Conservation (phyloP, 306 rosid genomes). For the Lotus japonicus region DNA sequence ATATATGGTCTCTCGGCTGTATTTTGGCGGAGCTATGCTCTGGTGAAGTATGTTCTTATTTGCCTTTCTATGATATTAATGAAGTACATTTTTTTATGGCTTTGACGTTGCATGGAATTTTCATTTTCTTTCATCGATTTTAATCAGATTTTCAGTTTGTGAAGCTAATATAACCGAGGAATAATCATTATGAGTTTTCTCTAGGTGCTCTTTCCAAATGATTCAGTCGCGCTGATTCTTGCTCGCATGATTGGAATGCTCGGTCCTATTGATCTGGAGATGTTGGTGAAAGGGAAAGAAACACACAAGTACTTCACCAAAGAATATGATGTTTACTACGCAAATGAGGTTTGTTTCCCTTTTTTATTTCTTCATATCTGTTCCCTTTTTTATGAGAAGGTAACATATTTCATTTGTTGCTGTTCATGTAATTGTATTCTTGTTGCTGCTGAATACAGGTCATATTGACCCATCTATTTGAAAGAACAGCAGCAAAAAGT, state of each 20-base stretch:
- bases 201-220: slow-evolving; percentile 94
- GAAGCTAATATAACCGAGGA: background rate
- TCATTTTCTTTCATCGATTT: background rate
- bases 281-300: slow-evolving; percentile 78
- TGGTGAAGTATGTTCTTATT: slow-evolving; percentile 68
- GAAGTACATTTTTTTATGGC: background rate
- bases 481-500: background rate
- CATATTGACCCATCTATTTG: background rate
- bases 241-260: slow-evolving; percentile 82
- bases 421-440: background rate
- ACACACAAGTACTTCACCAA: slow-evolving; percentile 89
- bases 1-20: slow-evolving; percentile 97
- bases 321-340: slow-evolving; percentile 70
- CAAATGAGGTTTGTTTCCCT: slow-evolving; percentile 69
- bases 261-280: slow-evolving; percentile 80
- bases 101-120: background rate
- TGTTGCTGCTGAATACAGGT: background rate
- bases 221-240: slow-evolving; percentile 66
- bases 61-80: background rate
- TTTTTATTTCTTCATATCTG: background rate
- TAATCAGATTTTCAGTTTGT: background rate
- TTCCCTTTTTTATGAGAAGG: background rate
- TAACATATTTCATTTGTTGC: background rate
- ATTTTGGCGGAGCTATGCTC: slow-evolving; percentile 94
- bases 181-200: background rate